Conservation (phyloP, 1,139 yeast species). For the Blastobotrys proliferans region DNA sequence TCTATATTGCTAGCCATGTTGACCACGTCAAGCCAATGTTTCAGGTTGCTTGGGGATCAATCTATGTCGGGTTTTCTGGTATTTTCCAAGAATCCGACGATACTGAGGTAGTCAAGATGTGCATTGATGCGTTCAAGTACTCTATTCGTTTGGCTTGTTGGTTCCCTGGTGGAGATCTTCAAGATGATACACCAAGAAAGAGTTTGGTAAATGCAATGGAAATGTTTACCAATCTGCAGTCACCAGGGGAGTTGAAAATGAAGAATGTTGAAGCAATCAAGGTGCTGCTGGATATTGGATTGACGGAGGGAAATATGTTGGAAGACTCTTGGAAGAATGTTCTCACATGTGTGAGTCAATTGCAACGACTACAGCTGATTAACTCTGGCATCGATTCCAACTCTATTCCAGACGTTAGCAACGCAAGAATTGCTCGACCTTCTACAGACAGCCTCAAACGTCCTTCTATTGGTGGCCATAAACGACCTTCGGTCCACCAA, state of each 20-base stretch:
- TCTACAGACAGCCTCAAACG: slow-evolving; percentile 35
- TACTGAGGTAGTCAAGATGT: slow-evolving; percentile 60
- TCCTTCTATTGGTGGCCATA: background rate
- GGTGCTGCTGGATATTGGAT: slow-evolving; percentile 70
- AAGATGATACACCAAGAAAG: slow-evolving; percentile 42
- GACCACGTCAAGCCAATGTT: slow-evolving; percentile 92
- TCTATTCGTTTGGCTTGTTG: slow-evolving; percentile 81
- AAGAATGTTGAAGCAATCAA: slow-evolving; percentile 82
- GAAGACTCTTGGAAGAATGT: slow-evolving; percentile 81
- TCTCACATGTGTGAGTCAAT: slow-evolving; percentile 77
- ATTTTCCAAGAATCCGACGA: slow-evolving; percentile 90
- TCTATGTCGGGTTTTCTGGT: slow-evolving; percentile 88
- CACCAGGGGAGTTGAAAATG: slow-evolving; percentile 68
- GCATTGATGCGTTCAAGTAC: slow-evolving; percentile 81
- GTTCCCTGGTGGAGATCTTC: slow-evolving; percentile 53
- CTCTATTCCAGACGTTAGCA: slow-evolving; percentile 78
- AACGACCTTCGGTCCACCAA: no score
- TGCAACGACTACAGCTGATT: slow-evolving; percentile 83
- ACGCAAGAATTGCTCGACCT: slow-evolving; percentile 54
- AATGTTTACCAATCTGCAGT: slow-evolving; percentile 78
- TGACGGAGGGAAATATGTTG: slow-evolving; percentile 70
- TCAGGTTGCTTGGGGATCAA: slow-evolving; percentile 95
- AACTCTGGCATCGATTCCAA: slow-evolving; percentile 87
- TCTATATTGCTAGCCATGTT: slow-evolving; percentile 67
- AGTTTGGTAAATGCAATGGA: slow-evolving; percentile 88